These are phyloP conservation scores for Moringa oleifera DNA, from an alignment of 345 rosid species.

Conservation along the genomic window DNA sequence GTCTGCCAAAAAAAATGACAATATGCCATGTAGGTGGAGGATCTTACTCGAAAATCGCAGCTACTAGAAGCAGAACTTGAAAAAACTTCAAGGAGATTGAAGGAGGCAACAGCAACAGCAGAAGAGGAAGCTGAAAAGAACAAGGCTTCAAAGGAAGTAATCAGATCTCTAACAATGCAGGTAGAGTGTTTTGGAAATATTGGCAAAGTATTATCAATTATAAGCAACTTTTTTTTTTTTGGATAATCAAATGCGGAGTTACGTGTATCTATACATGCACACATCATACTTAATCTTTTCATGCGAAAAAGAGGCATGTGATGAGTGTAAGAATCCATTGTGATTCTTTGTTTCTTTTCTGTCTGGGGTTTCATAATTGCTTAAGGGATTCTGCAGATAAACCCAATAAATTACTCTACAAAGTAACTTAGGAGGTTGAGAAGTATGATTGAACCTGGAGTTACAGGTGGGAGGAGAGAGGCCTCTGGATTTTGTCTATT, in stretches of 20 bases:
- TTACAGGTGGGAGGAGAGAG: no score
- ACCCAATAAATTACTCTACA: no score
- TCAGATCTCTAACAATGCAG: constrained; percentile 50
- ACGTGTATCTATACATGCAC: background rate
- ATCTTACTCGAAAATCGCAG: constrained; percentile 44
- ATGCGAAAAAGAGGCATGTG: background rate
- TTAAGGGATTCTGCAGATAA: background rate
- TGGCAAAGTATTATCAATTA: no score
- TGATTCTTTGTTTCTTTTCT: background rate
- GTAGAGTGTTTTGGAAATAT: constrained; percentile 23
- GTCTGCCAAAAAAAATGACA: background rate
- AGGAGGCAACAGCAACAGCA: constrained; percentile 40
- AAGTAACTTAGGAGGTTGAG: no score
- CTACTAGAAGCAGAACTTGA: constrained; percentile 49
- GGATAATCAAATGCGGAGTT: background rate
- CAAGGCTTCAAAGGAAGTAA: constrained; percentile 46
- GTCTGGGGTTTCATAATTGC: background rate
- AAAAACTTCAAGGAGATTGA: constrained; percentile 41
- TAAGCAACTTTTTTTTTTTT: background rate
- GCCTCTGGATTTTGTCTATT: no score
- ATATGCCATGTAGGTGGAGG: constrained; percentile 50
- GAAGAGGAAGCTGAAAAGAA: constrained; percentile 51
- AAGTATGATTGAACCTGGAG: no score
- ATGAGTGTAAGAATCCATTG: background rate
- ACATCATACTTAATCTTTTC: background rate